A percentile compares a stretch with the other conserved stretches of the same genome.
phyloP scores from a whole-genome alignment of 2,329 filamentous ascomycete species.

The Cladosporium sp. region DNA sequence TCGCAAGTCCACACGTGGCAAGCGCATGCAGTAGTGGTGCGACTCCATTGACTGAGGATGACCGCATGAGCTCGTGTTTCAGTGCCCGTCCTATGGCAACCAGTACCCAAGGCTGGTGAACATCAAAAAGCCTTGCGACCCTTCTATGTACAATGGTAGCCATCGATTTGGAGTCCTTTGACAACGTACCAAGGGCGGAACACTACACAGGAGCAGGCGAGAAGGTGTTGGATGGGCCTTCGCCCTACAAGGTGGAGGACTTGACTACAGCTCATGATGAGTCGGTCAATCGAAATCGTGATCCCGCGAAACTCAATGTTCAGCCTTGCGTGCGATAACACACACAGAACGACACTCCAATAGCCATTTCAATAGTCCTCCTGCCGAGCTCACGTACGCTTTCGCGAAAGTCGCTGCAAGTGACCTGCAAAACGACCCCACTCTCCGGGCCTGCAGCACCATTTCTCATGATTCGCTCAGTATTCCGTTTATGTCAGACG shows the following conservation, averaged over 20 bases:
- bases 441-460: not conserved
- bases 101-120: slow-evolving; percentile 34
- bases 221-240: slow-evolving; percentile 8
- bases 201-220: slow-evolving; percentile 10
- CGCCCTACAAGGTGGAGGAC: slow-evolving; percentile 4
- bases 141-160: slow-evolving; percentile 28
- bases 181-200: slow-evolving; percentile 10
- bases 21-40: slow-evolving; percentile 28
- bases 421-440: not conserved
- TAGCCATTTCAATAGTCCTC: not conserved
- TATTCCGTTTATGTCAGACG: not conserved
- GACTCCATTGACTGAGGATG: slow-evolving; percentile 52
- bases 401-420: not conserved
- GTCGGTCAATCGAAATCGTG: not conserved
- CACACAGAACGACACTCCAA: not conserved
- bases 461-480: not conserved
- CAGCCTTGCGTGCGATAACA: not conserved
- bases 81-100: slow-evolving; percentile 34
- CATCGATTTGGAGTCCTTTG: slow-evolving; percentile 20
- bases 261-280: not conserved
- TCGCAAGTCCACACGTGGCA: slow-evolving; percentile 15
- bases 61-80: slow-evolving; percentile 36
- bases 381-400: not conserved
- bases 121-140: slow-evolving; percentile 34
- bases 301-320: not conserved